Conservation (phyloP, 306 rosid genomes). For the Bauhinia variegata region DNA sequence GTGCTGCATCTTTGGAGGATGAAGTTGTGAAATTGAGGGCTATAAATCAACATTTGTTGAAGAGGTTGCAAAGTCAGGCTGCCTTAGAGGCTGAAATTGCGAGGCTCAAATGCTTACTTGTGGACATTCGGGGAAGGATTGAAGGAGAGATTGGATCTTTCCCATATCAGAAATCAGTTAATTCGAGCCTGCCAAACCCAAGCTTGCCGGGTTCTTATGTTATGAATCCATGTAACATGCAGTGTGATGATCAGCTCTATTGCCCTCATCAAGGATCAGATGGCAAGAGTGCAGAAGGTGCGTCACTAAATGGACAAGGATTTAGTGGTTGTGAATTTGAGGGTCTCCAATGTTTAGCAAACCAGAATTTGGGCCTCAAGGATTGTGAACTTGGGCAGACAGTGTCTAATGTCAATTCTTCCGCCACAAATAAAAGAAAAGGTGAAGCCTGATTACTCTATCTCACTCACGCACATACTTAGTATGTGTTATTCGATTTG, state of each 20-base stretch:
- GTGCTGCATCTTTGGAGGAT: constrained; percentile 86
- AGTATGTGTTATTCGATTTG: constrained; percentile 9
- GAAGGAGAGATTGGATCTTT: constrained; percentile 95
- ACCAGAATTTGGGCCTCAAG: constrained; percentile 62
- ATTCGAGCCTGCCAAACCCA: constrained; percentile 40
- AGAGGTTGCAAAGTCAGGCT: constrained; percentile 84
- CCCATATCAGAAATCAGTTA: constrained; percentile 76
- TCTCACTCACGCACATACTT: neutral
- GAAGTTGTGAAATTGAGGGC: constrained; percentile 82
- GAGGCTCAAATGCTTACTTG: constrained; percentile 94
- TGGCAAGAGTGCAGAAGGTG: constrained; percentile 58
- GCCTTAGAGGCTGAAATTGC: constrained; percentile 91
- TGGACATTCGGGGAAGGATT: constrained; percentile 93
- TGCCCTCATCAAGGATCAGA: constrained; percentile 68
- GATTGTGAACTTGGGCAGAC: constrained; percentile 66
- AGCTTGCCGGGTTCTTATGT: constrained; percentile 56
- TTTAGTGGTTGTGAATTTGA: constrained; percentile 80
- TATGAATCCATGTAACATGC: constrained; percentile 86
- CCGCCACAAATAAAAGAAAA: constrained; percentile 64
- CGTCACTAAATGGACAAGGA: constrained; percentile 49
- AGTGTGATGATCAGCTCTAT: constrained; percentile 76
- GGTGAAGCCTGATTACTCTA: constrained; percentile 38
- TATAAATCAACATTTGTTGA: constrained; percentile 82
- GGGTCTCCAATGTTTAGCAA: constrained; percentile 68
- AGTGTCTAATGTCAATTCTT: constrained; percentile 43